Base-by-base conservation (phyloP, 2,329 filamentous ascomycete genomes). In the Dothideomycetes sp. region DNA sequence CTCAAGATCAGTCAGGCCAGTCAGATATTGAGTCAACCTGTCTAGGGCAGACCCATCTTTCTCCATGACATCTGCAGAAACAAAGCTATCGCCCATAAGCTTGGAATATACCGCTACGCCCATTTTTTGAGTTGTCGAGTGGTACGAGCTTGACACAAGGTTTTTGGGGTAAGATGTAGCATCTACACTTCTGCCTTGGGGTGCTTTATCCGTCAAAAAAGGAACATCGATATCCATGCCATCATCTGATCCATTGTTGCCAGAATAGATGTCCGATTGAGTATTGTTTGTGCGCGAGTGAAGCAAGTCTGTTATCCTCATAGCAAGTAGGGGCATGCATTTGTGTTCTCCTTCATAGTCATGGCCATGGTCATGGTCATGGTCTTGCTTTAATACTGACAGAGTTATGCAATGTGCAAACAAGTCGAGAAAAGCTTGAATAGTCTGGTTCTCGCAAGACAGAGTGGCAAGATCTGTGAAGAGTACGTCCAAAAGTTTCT, bases 371-470 rank as follows among this genome's bases (percentile, higher is more conserved):
- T n/a, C n/a, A n/a, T n/a, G n/a, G n/a, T n/a, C n/a, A n/a, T 22
- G 4, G 5, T 36, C 18, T 5, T 15, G 11, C 9, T 32, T 27
- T 27, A 17, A 16, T 4, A 7, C 22, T 7, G 22, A 27, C 7
- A 27, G 10, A 16, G 37, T 18, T n/a, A 37, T 34, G 12, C 30
- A 27, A 11, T 36, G 50, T 10, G 54, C 53, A 36, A 60, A 55
- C 4, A 51, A 50, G 31, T 61, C 57, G 10, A 69, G 47, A 12
- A 68, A 53, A 4, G 54, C 56, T 43, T 69, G 64, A 9, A 68
- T 49, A 19, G 64, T 65, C 38, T 62, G 59, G 42, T 64, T 56
- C 27, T 64, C 63, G 30, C 56, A 64, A 36, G 61, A 56, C 2
- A 53, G 47, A 17, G 49, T 58, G 4, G 53, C 45, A 22, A 67